Conservation (phyloP, 371 early-diverging fungal genomes). For the Syncephalastrum sp. region DNA sequence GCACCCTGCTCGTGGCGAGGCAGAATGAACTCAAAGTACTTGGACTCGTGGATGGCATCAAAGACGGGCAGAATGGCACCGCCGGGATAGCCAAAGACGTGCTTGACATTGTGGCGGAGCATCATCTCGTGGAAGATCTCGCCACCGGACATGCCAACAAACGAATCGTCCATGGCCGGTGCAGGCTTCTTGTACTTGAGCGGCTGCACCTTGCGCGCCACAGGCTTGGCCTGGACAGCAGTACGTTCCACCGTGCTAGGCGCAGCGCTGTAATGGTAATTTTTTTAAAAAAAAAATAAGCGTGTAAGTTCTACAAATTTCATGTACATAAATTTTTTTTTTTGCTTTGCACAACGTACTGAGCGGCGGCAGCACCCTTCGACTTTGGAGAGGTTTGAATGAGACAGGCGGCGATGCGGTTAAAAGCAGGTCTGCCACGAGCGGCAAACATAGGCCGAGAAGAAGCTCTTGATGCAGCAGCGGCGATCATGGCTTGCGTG, state of each 20-base stretch:
- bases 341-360: conserved; percentile 7
- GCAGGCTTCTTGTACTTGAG: conserved; percentile 19
- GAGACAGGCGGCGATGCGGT: conserved; percentile 20
- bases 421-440: background rate
- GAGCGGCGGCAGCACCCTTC: conserved; percentile 21
- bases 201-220: conserved; percentile 20
- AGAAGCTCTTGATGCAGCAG: conserved; percentile 17
- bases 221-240: conserved; percentile 6
- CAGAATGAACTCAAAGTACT: conserved; percentile 92
- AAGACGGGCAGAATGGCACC: conserved; percentile 97
- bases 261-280: conserved; percentile 6
- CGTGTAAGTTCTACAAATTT: background rate
- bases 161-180: conserved; percentile 63
- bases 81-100: conserved; percentile 96
- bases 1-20: conserved; percentile 98
- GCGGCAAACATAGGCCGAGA: conserved; percentile 22
- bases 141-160: conserved; percentile 96
- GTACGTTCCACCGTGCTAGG: conserved; percentile 13
- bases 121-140: conserved; percentile 99
- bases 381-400: conserved; percentile 27
- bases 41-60: conserved; percentile 95
- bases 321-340: conserved; percentile 1
- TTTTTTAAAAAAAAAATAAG: background rate
- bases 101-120: conserved; percentile 88
- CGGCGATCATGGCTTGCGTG: conserved; percentile 8